These are phyloP conservation scores for Copromyces sp. DNA, from an alignment of 495 filamentous ascomycete genomes.

Conservation along the genomic window DNA sequence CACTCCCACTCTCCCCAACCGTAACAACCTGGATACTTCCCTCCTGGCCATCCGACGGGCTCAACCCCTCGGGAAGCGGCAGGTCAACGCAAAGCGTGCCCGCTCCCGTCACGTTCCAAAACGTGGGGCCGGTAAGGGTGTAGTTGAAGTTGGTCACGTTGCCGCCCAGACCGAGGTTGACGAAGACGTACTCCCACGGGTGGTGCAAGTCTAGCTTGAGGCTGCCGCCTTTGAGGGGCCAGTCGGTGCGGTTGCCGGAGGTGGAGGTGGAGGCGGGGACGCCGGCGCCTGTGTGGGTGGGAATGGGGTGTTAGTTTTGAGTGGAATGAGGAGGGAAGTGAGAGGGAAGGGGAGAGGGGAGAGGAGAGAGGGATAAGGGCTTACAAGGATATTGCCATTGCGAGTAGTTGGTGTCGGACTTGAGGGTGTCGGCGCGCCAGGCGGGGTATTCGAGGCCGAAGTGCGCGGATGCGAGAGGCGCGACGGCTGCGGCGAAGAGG, in stretches of 20 bases:
- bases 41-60: conserved; percentile 36
- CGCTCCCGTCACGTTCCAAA: conserved; percentile 51
- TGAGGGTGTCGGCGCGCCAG: conserved; percentile 46
- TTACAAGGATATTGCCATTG: conserved; percentile 53
- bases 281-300: conserved; percentile 40
- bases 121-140: conserved; percentile 32
- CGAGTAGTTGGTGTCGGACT: conserved; percentile 22
- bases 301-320: conserved; percentile 2
- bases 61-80: conserved; percentile 30
- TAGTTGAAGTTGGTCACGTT: conserved; percentile 51
- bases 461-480: conserved; percentile 41
- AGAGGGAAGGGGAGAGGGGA: neutral
- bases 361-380: conserved; percentile 9
- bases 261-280: conserved; percentile 32
- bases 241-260: conserved; percentile 46
- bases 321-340: neutral
- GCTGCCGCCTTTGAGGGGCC: conserved; percentile 49
- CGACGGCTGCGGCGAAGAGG: conserved; percentile 21
- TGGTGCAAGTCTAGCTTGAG: conserved; percentile 43
- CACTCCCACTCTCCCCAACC: conserved; percentile 32
- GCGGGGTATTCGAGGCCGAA: conserved; percentile 46
- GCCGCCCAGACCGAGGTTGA: conserved; percentile 52
- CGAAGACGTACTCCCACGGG: conserved; percentile 45
- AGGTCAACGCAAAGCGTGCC: conserved; percentile 51
- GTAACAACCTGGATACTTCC: conserved; percentile 51